Base-by-base conservation (phyloP, 2,329 filamentous ascomycete species). In the Fusarium buharicum region DNA sequence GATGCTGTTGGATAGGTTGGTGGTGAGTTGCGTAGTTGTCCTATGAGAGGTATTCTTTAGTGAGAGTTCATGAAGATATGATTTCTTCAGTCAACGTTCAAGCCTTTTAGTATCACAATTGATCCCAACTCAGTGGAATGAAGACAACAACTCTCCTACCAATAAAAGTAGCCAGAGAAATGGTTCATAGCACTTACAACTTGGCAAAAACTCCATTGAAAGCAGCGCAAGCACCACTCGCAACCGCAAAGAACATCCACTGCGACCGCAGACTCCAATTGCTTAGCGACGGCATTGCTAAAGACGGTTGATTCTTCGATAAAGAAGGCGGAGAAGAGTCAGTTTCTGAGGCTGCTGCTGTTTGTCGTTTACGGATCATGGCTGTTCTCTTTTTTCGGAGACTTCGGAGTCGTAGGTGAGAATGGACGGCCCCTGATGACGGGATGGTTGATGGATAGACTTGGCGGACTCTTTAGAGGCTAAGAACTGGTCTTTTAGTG, bases 131-230 rank as follows among this genome's bases (percentile, higher is more conserved):
- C n/a, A n/a, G n/a, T n/a, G n/a, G n/a, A n/a, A n/a, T n/a, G n/a
- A n/a, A n/a, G n/a, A n/a, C n/a, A n/a, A n/a, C n/a, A n/a, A n/a
- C n/a, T n/a, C n/a, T n/a, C n/a, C n/a, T n/a, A n/a, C n/a, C n/a
- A n/a, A n/a, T n/a, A n/a, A n/a, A n/a, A n/a, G n/a, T n/a, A n/a
- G n/a, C 9, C n/a, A 38, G 5, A 18, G n/a, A 60, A 24, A 17
- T 8, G 36, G 11, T 12, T n/a, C 14, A 9, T 10, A 20, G 17
- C 36, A 81, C 86, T 70, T 78, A 91, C 89, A 95, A 79, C 77
- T 94, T 95, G 1, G 91, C 91, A 79, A 94, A 93, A 6, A 91
- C 88, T 56, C 91, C 91, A 69, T 95, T 95, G 67, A 91, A 88
- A 18, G 91, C 90, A 28, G 91, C 91, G 70, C 90, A 93, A 49